phyloP scores from a whole-genome alignment of 768 basidiomycete species.

The Harrya chromipes region DNA sequence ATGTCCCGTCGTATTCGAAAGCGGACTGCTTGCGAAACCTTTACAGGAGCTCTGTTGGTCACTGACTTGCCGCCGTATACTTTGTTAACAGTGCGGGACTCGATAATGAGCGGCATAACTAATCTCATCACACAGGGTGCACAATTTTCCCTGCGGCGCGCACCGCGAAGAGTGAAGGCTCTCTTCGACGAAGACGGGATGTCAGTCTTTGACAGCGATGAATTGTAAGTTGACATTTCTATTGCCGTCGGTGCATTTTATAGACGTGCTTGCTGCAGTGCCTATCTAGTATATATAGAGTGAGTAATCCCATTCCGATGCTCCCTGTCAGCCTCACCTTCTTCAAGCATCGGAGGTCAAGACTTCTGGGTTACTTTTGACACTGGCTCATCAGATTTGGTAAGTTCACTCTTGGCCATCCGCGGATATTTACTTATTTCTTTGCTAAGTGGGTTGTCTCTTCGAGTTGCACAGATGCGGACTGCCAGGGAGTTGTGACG shows the following conservation, averaged over 20 bases:
- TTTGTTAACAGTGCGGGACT: not conserved
- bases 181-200: conserved; percentile 20
- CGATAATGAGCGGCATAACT: conserved; percentile 14
- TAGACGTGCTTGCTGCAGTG: conserved; percentile 23
- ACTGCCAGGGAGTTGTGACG: conserved; percentile 44
- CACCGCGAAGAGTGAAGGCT: conserved; percentile 14
- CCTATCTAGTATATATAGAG: conserved; percentile 40
- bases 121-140: conserved; percentile 21
- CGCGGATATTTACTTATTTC: not conserved
- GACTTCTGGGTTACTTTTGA: conserved; percentile 47
- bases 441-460: conserved; percentile 50
- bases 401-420: conserved; percentile 18
- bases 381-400: conserved; percentile 58
- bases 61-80: not conserved
- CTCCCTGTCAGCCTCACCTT: conserved; percentile 1
- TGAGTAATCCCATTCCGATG: conserved; percentile 14
- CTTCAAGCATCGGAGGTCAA: conserved; percentile 40
- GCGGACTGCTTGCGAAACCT: conserved; percentile 1
- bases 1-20: conserved; percentile 11
- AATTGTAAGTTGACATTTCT: conserved; percentile 29
- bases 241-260: not conserved
- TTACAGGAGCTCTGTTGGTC: not conserved
- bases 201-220: conserved; percentile 30
- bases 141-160: conserved; percentile 23
- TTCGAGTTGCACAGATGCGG: conserved; percentile 40